Evolutionary conservation across 768 basidiomycete species (phyloP), one percentile per base, ranked within the genome.

Genomic region (Sarcodon sp.): DNA sequence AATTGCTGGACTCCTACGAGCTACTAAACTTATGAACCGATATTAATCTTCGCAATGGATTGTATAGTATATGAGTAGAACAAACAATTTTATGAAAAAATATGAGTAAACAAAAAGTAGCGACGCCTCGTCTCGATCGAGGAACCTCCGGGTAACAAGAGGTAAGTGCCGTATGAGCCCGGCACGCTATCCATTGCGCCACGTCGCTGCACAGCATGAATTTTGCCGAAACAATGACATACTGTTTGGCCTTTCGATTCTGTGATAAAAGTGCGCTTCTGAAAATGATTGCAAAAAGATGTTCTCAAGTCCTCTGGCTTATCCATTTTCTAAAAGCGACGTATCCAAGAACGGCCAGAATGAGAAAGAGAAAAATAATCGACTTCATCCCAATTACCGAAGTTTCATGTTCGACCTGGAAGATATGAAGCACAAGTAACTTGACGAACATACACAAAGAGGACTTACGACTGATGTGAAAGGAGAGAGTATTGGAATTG

Each of bases 401-500:
- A 0, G 76, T 75, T 61, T 87, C 84, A 43, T 84, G 73, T 54
- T 87, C 85, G n/a, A 83, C 73, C 85, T 87, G 33, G 16, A 35
- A 34, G 45, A 35, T 46, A 1, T 27, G 32, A n/a, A 16, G 37
- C 21, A 36, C 34, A 21, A 9, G 32, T 13, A 52, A 16, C 32
- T 18, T 27, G 35, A 44, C 6, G 8, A 16, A 32, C 33, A 43
- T 18, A 18, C 8, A 33, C 11, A 35, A 31, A 45, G 33, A 33
- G 47, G 2, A 66, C 75, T 48, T 50, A 87, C 84, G 58, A 87
- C 85, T 8, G 83, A 85, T 2, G 83, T 75, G 54, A 87, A 87
- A 0, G 84, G 85, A 0, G 85, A 87, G 13, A 87, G 60, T 3
- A 87, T 79, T 4, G 85, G 83, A 18, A 87, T 80, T 0, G 84